Percentiles rank a stretch among this genome's conserved stretches.
These are phyloP conservation scores for Gloeostereum incarnatum DNA, from an alignment of 768 basidiomycete species.

Conservation along the genomic window DNA sequence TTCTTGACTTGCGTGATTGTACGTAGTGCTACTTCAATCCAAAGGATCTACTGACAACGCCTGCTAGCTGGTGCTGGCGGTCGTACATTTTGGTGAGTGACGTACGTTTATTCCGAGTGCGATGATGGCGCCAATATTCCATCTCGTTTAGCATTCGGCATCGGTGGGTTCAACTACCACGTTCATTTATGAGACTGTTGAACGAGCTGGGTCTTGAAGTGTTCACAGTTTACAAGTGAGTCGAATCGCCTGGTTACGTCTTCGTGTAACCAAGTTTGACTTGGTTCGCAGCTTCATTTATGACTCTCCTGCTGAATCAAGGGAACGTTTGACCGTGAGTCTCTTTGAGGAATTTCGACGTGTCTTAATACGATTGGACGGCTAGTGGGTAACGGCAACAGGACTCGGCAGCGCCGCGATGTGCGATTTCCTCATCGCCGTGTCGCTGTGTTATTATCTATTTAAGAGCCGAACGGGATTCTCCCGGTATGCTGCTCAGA, in stretches of 20 bases:
- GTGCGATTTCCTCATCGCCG: constrained; percentile 39
- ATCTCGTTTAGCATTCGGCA: constrained; percentile 24
- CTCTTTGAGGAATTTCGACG: constrained; percentile 1
- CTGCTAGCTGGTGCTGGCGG: constrained; percentile 27
- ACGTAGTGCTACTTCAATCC: constrained; percentile 9
- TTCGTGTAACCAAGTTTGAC: too few relatives aligned
- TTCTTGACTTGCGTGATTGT: constrained; percentile 33
- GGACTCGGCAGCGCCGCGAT: constrained; percentile 39
- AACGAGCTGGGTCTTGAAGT: constrained; percentile 17
- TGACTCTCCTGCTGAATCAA: constrained; percentile 21
- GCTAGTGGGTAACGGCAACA: constrained; percentile 38
- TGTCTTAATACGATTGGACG: constrained; percentile 6
- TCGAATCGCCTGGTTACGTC: constrained; percentile 1
- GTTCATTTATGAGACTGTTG: not conserved
- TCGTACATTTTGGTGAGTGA: constrained; percentile 31
- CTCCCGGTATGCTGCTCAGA: constrained; percentile 16
- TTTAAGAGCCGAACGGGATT: constrained; percentile 39
- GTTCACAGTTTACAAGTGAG: constrained; percentile 36
- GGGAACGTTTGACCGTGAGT: constrained; percentile 25
- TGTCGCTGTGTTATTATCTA: constrained; percentile 37
- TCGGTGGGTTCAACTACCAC: constrained; percentile 19
- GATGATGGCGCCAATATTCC: too few relatives aligned
- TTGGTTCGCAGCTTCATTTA: constrained; percentile 26
- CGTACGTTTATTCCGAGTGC: not conserved
- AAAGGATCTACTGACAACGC: not conserved